Conservation (phyloP, 2,329 filamentous ascomycete species). For the Trematosphaeria pertusa region DNA sequence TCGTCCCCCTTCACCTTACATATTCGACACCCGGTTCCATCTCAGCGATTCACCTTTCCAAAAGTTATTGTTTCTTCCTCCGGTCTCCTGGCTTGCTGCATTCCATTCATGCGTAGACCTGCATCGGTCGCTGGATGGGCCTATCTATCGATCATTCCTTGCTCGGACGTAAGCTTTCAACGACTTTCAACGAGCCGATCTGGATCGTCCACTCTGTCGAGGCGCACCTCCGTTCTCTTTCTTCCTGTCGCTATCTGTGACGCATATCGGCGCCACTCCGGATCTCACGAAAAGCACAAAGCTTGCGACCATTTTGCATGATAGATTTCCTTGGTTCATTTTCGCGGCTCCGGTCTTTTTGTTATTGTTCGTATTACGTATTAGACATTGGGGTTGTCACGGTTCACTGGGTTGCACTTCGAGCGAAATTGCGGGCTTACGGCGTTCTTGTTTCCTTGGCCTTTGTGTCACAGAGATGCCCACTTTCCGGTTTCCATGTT, state of each 20-base stretch:
- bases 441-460: conserved; percentile 37
- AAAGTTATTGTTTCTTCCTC: conserved; percentile 39
- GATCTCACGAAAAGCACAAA: conserved; percentile 47
- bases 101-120: conserved; percentile 17
- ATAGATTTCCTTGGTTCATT: conserved; percentile 43
- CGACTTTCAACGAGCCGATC: conserved; percentile 24
- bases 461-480: conserved; percentile 30
- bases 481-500: conserved; percentile 24
- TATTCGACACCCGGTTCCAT: conserved; percentile 24
- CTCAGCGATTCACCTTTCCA: conserved; percentile 42
- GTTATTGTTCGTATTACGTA: conserved; percentile 32
- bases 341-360: conserved; percentile 29
- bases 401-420: conserved; percentile 37
- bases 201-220: conserved; percentile 19
- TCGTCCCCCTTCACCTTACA: conserved; percentile 23
- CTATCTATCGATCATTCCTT: too few relatives aligned
- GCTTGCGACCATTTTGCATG: conserved; percentile 47
- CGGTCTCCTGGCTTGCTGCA: conserved; percentile 19
- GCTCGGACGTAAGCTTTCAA: too few relatives aligned
- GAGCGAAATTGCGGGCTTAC: conserved; percentile 41
- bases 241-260: conserved; percentile 45
- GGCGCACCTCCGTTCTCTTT: conserved; percentile 27
- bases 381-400: conserved; percentile 42
- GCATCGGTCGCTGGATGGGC: conserved; percentile 25
- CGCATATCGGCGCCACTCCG: conserved; percentile 42